phyloP scores from a whole-genome alignment of 176 grass and related monocot species.

The Oryza glaberrima region DNA sequence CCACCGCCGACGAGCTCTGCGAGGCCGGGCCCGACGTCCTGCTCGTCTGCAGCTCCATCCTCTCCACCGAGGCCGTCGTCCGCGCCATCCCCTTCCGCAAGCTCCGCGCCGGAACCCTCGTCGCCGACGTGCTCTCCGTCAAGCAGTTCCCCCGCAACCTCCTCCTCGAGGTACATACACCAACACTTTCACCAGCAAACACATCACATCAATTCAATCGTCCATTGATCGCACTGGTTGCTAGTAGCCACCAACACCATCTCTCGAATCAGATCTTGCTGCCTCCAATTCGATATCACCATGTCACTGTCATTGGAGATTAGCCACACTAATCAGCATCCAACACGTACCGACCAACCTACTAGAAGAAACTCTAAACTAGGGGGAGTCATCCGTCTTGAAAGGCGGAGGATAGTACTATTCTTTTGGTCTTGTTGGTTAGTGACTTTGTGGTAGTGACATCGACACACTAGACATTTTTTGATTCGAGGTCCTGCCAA shows the following conservation, averaged over 20 bases:
- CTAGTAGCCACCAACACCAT: background rate
- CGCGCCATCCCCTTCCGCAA: conserved; percentile 52
- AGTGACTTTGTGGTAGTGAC: background rate
- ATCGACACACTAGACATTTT: background rate
- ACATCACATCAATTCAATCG: too few relatives aligned
- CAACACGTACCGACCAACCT: background rate
- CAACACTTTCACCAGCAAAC: too few relatives aligned
- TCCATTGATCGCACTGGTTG: background rate
- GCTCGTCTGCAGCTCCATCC: conserved; percentile 73
- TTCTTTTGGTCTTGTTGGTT: background rate
- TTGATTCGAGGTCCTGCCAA: background rate
- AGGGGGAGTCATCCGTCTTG: background rate
- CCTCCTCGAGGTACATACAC: conserved; percentile 55
- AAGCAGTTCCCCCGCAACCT: conserved; percentile 79
- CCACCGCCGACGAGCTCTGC: conserved; percentile 46
- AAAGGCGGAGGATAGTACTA: background rate
- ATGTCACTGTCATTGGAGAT: background rate
- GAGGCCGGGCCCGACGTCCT: conserved; percentile 66
- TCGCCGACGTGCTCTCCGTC: conserved; percentile 75
- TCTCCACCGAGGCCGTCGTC: conserved; percentile 62
- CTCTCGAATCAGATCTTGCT: background rate
- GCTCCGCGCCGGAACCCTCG: conserved; percentile 60
- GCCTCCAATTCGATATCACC: background rate
- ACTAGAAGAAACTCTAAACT: conserved; percentile 2
- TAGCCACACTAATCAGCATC: background rate